A percentile compares a stretch with the other conserved stretches of the same genome.
Conservation (phyloP, 1,139 yeast genomes). For the Yamadazyma membranifaciens region DNA sequence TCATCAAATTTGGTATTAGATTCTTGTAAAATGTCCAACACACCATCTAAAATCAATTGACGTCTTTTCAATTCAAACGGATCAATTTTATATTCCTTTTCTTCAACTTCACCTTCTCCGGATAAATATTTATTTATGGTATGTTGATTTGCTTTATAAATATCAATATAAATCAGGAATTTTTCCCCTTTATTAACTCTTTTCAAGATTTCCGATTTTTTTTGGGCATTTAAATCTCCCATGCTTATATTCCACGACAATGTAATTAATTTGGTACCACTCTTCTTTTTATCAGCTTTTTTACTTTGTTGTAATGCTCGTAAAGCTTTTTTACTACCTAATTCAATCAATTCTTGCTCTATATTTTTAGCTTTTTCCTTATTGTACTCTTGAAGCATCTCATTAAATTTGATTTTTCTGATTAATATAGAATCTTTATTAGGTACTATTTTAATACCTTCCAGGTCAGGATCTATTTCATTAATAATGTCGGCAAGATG, state of each 20-base stretch:
- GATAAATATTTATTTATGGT: conserved; percentile 5
- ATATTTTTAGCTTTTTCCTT: conserved; percentile 32
- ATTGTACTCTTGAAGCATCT: conserved; percentile 34
- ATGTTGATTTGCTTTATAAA: conserved; percentile 15
- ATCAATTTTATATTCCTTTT: conserved; percentile 11
- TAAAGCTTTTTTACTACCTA: conserved; percentile 36
- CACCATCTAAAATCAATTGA: conserved; percentile 25
- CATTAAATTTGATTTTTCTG: conserved; percentile 24
- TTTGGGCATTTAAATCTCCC: conserved; percentile 41
- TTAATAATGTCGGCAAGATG: conserved; percentile 33
- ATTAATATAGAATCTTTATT: conserved; percentile 27
- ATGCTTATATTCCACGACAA: conserved; percentile 41
- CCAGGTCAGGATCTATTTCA: conserved; percentile 24
- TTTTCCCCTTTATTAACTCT: conserved; percentile 34
- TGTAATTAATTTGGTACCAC: conserved; percentile 33
- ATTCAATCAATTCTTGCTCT: conserved; percentile 31
- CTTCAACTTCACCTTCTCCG: conserved; percentile 28
- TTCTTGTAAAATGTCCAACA: conserved; percentile 28
- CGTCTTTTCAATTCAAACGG: conserved; percentile 33
- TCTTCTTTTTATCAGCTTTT: conserved; percentile 34
- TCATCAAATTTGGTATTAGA: conserved; percentile 27
- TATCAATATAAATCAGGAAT: conserved; percentile 30
- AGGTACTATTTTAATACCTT: conserved; percentile 31
- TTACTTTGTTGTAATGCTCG: conserved; percentile 28
- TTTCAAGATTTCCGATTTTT: conserved; percentile 32